Base-by-base conservation (phyloP, 805 yeast species). In the Teunomyces tritomae region DNA sequence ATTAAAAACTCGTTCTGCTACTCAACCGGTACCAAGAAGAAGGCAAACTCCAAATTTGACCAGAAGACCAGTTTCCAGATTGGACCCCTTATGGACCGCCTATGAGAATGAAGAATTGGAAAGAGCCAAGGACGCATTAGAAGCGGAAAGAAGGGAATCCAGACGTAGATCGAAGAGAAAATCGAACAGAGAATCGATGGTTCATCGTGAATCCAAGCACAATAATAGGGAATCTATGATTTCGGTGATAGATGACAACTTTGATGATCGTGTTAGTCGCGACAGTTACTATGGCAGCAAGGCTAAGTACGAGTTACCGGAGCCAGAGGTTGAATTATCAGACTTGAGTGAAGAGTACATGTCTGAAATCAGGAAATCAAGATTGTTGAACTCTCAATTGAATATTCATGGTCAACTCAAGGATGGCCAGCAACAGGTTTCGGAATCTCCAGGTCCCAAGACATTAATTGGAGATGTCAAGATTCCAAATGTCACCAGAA, bases 401-500 rank as follows among this genome's bases (percentile, higher is more conserved):
- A 68, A 70, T 51, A 53, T 62, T 29, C 46, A 52, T 11, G 55
- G 46, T 8, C 53, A 47, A 9, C 34, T 43, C 5, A 36, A 44
- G 26, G 39, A 36, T 11, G 47, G 49, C 44, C 27, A 20, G 6
- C 24, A 20, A 4, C 24, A 27, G 10, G 27, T 16, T 6, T 34
- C 34, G 4, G 34, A 42, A 2, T 45, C 49, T 3, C 49, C 52
- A 11, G 77, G 73, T 17, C 82, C 82, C 37, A 76, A 75, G 49
- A 70, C 78, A 1, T 58, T 73, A 27, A 71, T 85, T 39, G 79
- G 87, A 14, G 86, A 82, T 51, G 83, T 85, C 39, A 74, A 75
- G 48, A 81, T 85, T 43, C 92, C 92, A 17, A 80, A 79, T 51
- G 88, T 85, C 30, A 79, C 90, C 0, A 79, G 90, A 63, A 79